Conservation (phyloP, 345 rosid species). For the Brassica rapa region DNA sequence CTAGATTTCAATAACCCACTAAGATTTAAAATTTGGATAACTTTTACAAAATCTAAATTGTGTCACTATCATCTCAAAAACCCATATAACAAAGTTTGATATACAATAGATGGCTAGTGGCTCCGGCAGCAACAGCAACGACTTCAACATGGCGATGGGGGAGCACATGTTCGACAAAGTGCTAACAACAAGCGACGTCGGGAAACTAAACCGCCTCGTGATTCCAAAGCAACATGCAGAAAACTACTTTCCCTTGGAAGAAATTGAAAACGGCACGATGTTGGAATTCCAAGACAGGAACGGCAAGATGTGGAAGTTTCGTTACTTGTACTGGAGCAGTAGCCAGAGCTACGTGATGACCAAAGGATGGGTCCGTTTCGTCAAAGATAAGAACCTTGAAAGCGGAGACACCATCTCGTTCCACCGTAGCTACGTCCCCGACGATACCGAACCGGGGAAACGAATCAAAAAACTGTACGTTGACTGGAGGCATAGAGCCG, state of each 20-base stretch:
- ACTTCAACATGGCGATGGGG: constrained; percentile 39
- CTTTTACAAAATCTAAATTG: constrained; percentile 25
- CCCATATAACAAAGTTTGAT: constrained; percentile 24
- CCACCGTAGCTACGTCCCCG: constrained; percentile 59
- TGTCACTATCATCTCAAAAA: constrained; percentile 9
- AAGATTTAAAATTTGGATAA: neutral
- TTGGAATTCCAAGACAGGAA: constrained; percentile 77
- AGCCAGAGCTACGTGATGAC: constrained; percentile 99
- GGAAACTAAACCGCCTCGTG: constrained; percentile 76
- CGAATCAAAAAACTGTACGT: constrained; percentile 52
- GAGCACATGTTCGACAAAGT: constrained; percentile 83
- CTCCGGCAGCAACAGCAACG: constrained; percentile 22
- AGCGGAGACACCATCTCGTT: constrained; percentile 84
- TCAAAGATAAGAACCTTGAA: constrained; percentile 84
- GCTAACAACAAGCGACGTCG: constrained; percentile 80
- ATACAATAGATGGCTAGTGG: constrained; percentile 38
- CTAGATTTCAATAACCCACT: neutral
- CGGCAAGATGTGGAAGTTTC: constrained; percentile 78
- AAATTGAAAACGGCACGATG: constrained; percentile 59
- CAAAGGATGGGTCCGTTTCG: constrained; percentile 93
- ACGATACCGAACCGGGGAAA: constrained; percentile 48
- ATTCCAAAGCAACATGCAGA: constrained; percentile 84
- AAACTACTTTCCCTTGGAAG: constrained; percentile 60
- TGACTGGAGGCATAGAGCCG: constrained; percentile 74
- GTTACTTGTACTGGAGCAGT: constrained; percentile 94